Percentiles rank a stretch among this genome's conserved stretches.
phyloP scores from a whole-genome alignment of 1,284 basidiomycete species.

The Microbotryum intermedium region DNA sequence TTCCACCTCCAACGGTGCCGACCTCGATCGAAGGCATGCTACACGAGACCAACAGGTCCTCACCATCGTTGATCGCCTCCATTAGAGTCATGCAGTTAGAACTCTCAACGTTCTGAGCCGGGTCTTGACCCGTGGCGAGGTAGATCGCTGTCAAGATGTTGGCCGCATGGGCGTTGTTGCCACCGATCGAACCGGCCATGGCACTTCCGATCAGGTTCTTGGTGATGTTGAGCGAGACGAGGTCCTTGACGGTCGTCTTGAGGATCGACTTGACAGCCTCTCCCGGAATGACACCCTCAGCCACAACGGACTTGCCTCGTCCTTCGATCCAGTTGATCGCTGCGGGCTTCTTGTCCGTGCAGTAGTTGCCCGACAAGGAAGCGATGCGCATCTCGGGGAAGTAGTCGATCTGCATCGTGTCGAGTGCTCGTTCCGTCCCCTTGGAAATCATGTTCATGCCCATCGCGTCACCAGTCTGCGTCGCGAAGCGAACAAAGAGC shows the following conservation, averaged over 20 bases:
- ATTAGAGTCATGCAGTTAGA: slow-evolving; percentile 98
- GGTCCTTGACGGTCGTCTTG: slow-evolving; percentile 85
- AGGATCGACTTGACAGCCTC: slow-evolving; percentile 78
- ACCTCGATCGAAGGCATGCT: slow-evolving; percentile 96
- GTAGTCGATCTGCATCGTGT: slow-evolving; percentile 57
- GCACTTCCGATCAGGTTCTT: slow-evolving; percentile 97
- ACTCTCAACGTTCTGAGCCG: slow-evolving; percentile 97
- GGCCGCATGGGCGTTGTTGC: slow-evolving; percentile 97
- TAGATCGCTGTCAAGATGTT: slow-evolving; percentile 96
- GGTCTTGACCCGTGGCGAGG: slow-evolving; percentile 95
- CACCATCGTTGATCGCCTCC: slow-evolving; percentile 89
- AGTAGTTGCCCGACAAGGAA: slow-evolving; percentile 94
- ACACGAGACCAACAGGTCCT: slow-evolving; percentile 83
- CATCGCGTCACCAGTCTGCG: slow-evolving; percentile 96
- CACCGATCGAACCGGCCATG: slow-evolving; percentile 94
- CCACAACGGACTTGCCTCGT: slow-evolving; percentile 92
- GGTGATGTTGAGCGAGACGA: slow-evolving; percentile 90
- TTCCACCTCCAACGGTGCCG: slow-evolving; percentile 93
- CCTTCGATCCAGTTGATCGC: slow-evolving; percentile 99
- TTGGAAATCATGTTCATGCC: slow-evolving; percentile 92
- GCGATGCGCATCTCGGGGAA: slow-evolving; percentile 94
- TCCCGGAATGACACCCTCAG: slow-evolving; percentile 88
- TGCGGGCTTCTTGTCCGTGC: slow-evolving; percentile 99
- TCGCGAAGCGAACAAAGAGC: slow-evolving; percentile 90
- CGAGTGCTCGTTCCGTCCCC: slow-evolving; percentile 88